Evolutionary conservation across 1,139 yeast genomes (phyloP).

Genomic region (Pichia sp.): DNA sequence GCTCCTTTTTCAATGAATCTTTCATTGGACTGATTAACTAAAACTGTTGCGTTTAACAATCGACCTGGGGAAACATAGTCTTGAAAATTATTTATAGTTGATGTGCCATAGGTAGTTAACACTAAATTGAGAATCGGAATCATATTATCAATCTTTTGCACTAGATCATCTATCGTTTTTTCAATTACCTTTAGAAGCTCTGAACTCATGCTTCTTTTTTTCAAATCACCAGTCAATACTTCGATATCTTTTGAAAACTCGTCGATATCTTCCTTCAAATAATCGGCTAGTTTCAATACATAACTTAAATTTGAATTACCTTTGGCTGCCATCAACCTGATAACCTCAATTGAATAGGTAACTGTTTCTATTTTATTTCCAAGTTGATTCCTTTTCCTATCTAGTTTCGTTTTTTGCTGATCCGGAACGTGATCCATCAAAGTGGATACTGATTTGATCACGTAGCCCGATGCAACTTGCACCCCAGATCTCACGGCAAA

Average conservation of each 20-base stretch:
- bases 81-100: conserved; percentile 48
- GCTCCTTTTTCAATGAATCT: conserved; percentile 17
- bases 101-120: conserved; percentile 67
- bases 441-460: conserved; percentile 59
- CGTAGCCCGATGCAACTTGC: conserved; percentile 72
- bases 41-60: conserved; percentile 59
- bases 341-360: conserved; percentile 65
- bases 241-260: conserved; percentile 52
- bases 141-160: conserved; percentile 58
- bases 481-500: conserved; percentile 79
- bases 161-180: conserved; percentile 44
- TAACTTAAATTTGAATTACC: conserved; percentile 65
- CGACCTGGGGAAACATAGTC: conserved; percentile 59
- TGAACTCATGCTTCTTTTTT: conserved; percentile 12
- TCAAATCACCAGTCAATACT: conserved; percentile 27
- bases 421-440: conserved; percentile 61
- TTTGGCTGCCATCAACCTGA: conserved; percentile 64
- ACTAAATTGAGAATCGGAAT: conserved; percentile 69
- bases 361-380: conserved; percentile 61
- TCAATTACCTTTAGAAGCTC: conserved; percentile 49
- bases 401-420: conserved; percentile 46
- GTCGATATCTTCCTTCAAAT: conserved; percentile 56
- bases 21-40: conserved; percentile 42
- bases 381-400: conserved; percentile 42
- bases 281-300: conserved; percentile 53